Evolutionary conservation across 2,329 filamentous ascomycete genomes (phyloP).

Genomic region (Hypocrella siamensis): DNA sequence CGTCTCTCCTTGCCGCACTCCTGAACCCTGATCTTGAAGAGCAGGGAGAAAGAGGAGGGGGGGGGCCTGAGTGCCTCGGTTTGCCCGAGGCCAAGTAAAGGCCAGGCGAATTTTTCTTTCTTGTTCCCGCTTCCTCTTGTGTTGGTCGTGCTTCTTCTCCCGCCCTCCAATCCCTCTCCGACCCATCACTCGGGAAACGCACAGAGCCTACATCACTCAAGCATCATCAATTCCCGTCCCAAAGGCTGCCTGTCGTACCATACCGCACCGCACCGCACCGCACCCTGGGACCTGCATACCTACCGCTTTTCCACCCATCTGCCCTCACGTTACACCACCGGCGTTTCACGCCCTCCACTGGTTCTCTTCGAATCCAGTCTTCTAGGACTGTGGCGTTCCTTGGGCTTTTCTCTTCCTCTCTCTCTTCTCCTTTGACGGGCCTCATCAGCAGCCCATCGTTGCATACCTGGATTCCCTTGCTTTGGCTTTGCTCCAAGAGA

Average conservation of each 20-base stretch:
- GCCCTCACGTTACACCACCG: conserved; percentile 9
- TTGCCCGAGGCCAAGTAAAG: background rate
- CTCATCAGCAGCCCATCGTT: no score
- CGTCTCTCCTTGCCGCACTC: conserved; percentile 3
- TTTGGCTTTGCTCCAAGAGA: no score
- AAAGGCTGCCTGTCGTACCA: background rate
- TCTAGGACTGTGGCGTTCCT: background rate
- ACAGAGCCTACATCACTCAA: background rate
- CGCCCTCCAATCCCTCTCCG: background rate
- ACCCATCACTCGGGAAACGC: background rate
- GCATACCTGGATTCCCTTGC: no score
- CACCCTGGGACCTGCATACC: conserved; percentile 2
- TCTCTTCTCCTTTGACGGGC: background rate
- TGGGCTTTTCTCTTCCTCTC: background rate
- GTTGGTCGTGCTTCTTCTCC: background rate
- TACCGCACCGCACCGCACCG: background rate
- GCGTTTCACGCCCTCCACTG: conserved; percentile 10
- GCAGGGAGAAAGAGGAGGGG: conserved; percentile 2
- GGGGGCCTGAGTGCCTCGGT: conserved; percentile 3
- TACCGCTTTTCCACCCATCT: conserved; percentile 5
- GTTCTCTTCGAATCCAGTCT: conserved; percentile 3
- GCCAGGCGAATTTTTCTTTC: background rate
- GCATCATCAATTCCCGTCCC: conserved; percentile 2
- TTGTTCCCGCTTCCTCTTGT: no score
- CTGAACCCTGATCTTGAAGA: conserved; percentile 1